These are phyloP conservation scores for Penicillium daleae DNA, from an alignment of 495 filamentous ascomycete species.

Conservation along the genomic window DNA sequence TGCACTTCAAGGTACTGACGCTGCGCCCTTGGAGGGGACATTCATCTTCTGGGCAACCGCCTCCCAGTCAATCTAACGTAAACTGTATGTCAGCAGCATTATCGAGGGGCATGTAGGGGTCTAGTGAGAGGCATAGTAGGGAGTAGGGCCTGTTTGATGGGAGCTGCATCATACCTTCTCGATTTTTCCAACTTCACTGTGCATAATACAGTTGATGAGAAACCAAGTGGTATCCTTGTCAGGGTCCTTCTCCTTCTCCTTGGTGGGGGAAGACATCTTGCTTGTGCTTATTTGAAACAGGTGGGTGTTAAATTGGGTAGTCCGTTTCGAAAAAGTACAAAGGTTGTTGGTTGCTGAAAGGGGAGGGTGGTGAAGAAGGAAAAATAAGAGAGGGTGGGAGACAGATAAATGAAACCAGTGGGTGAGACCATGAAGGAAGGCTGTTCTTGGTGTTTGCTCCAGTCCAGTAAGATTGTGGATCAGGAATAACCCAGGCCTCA, in stretches of 20 bases:
- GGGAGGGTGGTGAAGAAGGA: not conserved
- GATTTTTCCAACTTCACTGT: not conserved
- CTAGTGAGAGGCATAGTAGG: not conserved
- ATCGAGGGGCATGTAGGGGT: not conserved
- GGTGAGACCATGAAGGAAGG: not conserved
- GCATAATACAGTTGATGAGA: slow-evolving; percentile 1
- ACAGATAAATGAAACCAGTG: not conserved
- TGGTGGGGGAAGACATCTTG: not conserved
- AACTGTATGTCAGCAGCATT: not conserved
- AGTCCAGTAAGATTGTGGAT: not conserved
- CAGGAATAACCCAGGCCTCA: not conserved
- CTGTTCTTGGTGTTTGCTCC: not conserved
- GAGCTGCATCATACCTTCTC: not conserved
- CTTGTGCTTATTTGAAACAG: not conserved
- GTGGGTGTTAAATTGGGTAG: not conserved
- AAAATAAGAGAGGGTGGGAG: not conserved
- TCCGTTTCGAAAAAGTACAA: not conserved
- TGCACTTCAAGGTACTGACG: not conserved
- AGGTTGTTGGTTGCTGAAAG: not conserved
- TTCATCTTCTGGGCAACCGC: not conserved
- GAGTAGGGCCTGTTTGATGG: not conserved
- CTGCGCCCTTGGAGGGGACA: not conserved
- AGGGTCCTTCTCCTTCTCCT: not conserved
- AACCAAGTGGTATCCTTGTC: not conserved
- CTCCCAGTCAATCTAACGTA: not conserved